Evolutionary conservation across 2,329 filamentous ascomycete genomes (phyloP), one percentile per base, ranked within the genome.

Genomic region (Colletotrichum simmondsii): DNA sequence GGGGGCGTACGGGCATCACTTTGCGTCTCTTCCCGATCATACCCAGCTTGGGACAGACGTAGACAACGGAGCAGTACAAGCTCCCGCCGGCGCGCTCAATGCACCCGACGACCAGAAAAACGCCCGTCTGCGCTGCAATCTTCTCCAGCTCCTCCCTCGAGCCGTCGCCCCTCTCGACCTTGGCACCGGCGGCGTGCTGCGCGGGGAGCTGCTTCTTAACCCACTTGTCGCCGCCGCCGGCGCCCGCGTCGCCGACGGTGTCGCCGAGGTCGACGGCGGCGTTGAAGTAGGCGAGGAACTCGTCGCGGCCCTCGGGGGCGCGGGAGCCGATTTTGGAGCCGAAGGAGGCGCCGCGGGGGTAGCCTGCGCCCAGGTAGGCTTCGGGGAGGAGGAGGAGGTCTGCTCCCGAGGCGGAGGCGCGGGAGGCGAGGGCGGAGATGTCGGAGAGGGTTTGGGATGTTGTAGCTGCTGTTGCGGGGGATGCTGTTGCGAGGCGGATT

Each of bases 361-460:
- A 98, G 1, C 95, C 96, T 5, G 61, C 61, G 59, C 96, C 96
- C 2, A 98, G 88, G 80, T 95, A 98, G 26, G 95, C 95, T 85
- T 98, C 95, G 0, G 96, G 96, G 74, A 98, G 95, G 65, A 98
- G 90, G 32, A 98, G 87, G 62, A 98, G 87, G 80, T 97, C 87
- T 52, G 90, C 83, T 3, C 79, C 76, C 68, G 84, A 79, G 1
- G 80, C 77, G 4, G 92, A 89, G n/a, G 95, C 95, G 46, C 87
- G 83, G 28, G 83, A 84, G 42, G 93, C 92, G 16, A 93, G 90
- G 12, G 81, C 76, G 77, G 91, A 87, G 63, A 98, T 89, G 46
- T 92, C 89, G 7, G 83, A 78, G 68, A 98, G 88, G 1, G 95
- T 97, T 42, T 88, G 84, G 28, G 83, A 62, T 1, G 86, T 87